Evolutionary conservation across 2,329 filamentous ascomycete species (phyloP).

Genomic region (Aspergillus quadrilineatus): DNA sequence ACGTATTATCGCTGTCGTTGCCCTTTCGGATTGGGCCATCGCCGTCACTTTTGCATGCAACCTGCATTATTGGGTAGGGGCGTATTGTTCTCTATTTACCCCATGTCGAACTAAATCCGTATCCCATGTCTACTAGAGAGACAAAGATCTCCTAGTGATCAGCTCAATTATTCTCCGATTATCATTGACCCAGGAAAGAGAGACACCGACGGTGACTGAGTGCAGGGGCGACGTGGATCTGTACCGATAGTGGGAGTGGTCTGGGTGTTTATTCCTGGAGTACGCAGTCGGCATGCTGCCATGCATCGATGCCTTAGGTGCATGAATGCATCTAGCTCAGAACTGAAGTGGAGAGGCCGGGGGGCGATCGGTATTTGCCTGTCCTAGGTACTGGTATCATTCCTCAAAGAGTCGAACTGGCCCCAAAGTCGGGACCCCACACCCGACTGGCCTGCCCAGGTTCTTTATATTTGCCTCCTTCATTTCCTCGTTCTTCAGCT

Average conservation of each 20-base stretch:
- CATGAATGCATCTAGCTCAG: background rate
- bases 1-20: constrained; percentile 6
- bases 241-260: background rate
- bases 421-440: constrained; percentile 11
- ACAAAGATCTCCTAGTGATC: background rate
- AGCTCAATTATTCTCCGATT: background rate
- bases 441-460: too few species aligned
- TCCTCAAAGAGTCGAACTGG: constrained; percentile 3
- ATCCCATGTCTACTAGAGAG: background rate
- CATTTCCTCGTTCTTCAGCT: background rate
- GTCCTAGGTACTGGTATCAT: constrained; percentile 18
- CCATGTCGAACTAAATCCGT: background rate
- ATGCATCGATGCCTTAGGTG: background rate
- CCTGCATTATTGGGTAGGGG: background rate
- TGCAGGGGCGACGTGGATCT: background rate
- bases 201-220: background rate
- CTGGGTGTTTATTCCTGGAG: background rate
- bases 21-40: background rate
- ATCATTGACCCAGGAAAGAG: background rate
- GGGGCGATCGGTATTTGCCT: constrained; percentile 23
- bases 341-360: constrained; percentile 13
- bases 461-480: background rate
- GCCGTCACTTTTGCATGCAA: background rate
- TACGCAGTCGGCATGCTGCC: background rate
- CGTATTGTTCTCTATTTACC: background rate